phyloP scores from a whole-genome alignment of 306 rosid genomes.

The peach (Prunus persica) region DNA sequence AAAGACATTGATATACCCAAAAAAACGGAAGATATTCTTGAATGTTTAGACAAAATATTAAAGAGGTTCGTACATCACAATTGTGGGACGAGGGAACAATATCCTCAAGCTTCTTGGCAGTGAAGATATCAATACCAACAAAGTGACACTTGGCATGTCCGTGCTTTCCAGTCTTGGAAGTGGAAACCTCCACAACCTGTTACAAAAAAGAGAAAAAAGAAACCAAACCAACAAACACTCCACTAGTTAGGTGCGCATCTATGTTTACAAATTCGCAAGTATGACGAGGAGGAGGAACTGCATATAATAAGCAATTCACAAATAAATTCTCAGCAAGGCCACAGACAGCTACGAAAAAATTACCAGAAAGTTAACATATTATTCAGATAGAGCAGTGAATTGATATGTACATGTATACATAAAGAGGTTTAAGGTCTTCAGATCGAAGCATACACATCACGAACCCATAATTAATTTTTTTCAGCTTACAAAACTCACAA shows the following conservation, averaged over 20 bases:
- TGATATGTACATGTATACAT: not conserved
- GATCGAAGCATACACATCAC: not conserved
- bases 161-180: conserved; percentile 96
- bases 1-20: not conserved
- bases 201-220: not conserved
- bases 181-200: conserved; percentile 97
- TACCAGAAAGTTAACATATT: not conserved
- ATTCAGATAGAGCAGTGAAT: not conserved
- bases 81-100: conserved; percentile 98
- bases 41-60: not conserved
- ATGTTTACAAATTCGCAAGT: not conserved
- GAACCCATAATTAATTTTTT: not conserved
- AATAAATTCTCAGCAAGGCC: not conserved
- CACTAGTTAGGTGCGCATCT: not conserved
- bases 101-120: conserved; percentile 91
- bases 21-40: not conserved
- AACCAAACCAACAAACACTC: not conserved
- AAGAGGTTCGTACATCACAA: conserved; percentile 62
- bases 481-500: not conserved
- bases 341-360: not conserved
- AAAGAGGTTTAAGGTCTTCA: not conserved
- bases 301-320: not conserved
- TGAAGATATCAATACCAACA: conserved; percentile 92
- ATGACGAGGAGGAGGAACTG: too few species aligned
- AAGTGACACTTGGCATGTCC: conserved; percentile 99